Evolutionary conservation across 2,329 filamentous ascomycete species (phyloP).

Genomic region (Magnaporthiopsis rhizophila): DNA sequence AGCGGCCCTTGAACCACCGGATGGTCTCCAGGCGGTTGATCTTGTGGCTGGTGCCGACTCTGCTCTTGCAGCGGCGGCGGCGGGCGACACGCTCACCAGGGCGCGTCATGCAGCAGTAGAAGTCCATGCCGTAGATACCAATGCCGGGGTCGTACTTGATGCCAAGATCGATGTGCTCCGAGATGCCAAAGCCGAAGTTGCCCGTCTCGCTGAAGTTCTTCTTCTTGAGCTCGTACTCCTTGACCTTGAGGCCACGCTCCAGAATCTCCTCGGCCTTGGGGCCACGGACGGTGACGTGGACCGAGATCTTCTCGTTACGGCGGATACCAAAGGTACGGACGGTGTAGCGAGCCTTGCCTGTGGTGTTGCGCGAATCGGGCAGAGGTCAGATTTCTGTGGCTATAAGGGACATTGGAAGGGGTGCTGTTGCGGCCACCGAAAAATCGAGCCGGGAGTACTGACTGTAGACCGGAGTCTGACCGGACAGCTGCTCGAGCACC

Average conservation of each 20-base stretch:
- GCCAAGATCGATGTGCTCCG: conserved; percentile 99
- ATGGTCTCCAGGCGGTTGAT: conserved; percentile 94
- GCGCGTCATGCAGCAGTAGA: conserved; percentile 99
- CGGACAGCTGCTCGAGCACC: conserved; percentile 98
- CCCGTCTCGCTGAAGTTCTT: conserved; percentile 99
- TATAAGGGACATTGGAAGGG: neutral
- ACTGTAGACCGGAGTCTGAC: conserved; percentile 99
- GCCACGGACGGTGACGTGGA: conserved; percentile 98
- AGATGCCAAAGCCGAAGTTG: conserved; percentile 99
- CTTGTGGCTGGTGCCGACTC: conserved; percentile 79
- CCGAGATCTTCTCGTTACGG: conserved; percentile 99
- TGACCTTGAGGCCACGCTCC: conserved; percentile 99
- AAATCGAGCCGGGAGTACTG: conserved; percentile 30
- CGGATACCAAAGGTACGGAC: conserved; percentile 99
- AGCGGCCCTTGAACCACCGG: conserved; percentile 89
- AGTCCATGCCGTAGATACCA: conserved; percentile 99
- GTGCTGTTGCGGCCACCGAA: neutral
- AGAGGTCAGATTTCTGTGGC: neutral
- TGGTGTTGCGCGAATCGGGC: conserved; percentile 1
- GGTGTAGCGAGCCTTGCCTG: conserved; percentile 99
- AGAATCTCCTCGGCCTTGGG: conserved; percentile 98
- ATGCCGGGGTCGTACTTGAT: conserved; percentile 99
- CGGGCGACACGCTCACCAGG: conserved; percentile 96
- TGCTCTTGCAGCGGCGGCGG: conserved; percentile 82
- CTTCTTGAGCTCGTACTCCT: conserved; percentile 99